Percentiles rank a stretch among this genome's conserved stretches.
These are phyloP conservation scores for Thalassiosira profunda DNA, from an alignment of 108 stramenopile genomes.

Conservation along the genomic window DNA sequence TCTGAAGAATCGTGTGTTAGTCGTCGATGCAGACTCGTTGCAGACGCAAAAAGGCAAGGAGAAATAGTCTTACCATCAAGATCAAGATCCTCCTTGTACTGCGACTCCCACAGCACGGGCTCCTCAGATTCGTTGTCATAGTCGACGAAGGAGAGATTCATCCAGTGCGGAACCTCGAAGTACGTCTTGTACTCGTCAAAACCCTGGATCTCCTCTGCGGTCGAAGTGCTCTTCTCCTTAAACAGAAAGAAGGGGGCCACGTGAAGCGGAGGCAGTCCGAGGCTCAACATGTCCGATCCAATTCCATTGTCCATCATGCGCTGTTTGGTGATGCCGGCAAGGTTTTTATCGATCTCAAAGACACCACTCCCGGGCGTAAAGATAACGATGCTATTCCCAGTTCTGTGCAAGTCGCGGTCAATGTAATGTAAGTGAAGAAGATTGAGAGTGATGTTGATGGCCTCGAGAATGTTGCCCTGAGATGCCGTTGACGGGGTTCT, in stretches of 20 bases:
- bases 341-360: constrained; percentile 90
- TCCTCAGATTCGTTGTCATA: constrained; percentile 71
- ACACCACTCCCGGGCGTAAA: constrained; percentile 97
- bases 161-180: constrained; percentile 92
- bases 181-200: constrained; percentile 58
- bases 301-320: constrained; percentile 99
- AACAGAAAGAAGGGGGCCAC: constrained; percentile 97
- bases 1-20: neutral
- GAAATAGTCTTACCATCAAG: constrained; percentile 16
- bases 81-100: constrained; percentile 29
- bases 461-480: constrained; percentile 97
- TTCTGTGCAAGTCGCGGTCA: constrained; percentile 93
- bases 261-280: constrained; percentile 96
- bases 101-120: constrained; percentile 31
- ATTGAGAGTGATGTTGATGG: constrained; percentile 98
- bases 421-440: constrained; percentile 96
- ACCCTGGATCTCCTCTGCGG: constrained; percentile 46
- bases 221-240: constrained; percentile 48
- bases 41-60: neutral
- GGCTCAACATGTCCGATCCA: constrained; percentile 97
- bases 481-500: constrained; percentile 82
- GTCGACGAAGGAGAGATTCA: constrained; percentile 85
- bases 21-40: neutral
- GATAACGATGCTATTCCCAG: constrained; percentile 96
- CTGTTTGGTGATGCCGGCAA: constrained; percentile 97